These are phyloP conservation scores for Syzygium oleosum DNA, from an alignment of 345 rosid genomes.

Conservation along the genomic window DNA sequence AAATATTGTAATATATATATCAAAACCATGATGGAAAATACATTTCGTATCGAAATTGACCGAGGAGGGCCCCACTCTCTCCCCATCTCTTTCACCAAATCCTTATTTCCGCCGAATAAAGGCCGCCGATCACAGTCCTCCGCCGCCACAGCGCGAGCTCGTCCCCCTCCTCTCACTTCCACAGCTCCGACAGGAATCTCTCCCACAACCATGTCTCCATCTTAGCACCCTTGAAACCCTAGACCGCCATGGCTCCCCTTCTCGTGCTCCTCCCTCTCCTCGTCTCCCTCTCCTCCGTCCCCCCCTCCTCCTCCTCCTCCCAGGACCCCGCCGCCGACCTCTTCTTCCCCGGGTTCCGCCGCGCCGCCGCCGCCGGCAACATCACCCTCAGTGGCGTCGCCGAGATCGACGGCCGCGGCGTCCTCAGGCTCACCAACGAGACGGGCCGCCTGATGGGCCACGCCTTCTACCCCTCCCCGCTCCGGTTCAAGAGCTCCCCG, in stretches of 20 bases:
- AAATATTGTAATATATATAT: not conserved
- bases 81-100: not conserved
- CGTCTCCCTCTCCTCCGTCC: constrained; percentile 10
- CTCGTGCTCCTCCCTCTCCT: not conserved
- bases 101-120: not conserved
- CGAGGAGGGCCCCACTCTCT: not conserved
- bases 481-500: constrained; percentile 47
- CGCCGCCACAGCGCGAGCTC: not conserved
- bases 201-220: not conserved
- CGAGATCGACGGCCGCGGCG: constrained; percentile 39
- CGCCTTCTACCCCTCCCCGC: constrained; percentile 52
- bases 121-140: not conserved
- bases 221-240: not conserved
- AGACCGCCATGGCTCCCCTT: not conserved
- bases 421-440: constrained; percentile 51
- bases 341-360: constrained; percentile 43
- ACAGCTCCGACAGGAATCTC: not conserved
- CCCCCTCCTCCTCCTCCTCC: constrained; percentile 18
- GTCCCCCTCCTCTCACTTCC: not conserved
- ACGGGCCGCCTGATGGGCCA: constrained; percentile 52
- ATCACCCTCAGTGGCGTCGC: constrained; percentile 48
- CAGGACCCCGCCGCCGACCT: constrained; percentile 12
- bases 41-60: not conserved
- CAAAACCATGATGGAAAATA: not conserved
- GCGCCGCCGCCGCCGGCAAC: constrained; percentile 9